phyloP scores from a whole-genome alignment of 371 early-diverging fungal species.

The Circinella umbellata region DNA sequence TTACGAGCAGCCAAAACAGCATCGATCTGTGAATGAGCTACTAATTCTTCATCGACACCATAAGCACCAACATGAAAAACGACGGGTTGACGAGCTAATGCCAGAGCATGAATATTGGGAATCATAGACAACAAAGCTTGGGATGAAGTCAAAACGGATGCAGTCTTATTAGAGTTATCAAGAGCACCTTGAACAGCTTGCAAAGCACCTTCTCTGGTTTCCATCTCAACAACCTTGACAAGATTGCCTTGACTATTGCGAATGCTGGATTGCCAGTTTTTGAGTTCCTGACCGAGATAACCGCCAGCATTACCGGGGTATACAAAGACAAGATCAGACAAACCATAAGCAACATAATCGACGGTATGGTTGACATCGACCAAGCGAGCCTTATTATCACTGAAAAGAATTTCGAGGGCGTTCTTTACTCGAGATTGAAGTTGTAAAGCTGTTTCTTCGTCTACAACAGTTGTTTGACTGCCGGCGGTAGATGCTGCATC shows the following conservation, averaged over 20 bases:
- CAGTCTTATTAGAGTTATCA: conserved; percentile 40
- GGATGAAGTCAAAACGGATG: conserved; percentile 73
- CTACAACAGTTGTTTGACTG: conserved; percentile 53
- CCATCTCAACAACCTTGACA: conserved; percentile 72
- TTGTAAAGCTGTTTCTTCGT: conserved; percentile 39
- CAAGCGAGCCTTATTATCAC: conserved; percentile 31
- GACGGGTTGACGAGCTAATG: conserved; percentile 61
- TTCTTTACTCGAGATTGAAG: conserved; percentile 41
- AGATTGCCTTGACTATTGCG: conserved; percentile 67
- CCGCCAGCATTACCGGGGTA: conserved; percentile 64
- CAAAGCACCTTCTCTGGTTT: conserved; percentile 83
- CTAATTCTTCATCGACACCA: conserved; percentile 62
- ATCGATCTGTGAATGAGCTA: conserved; percentile 61
- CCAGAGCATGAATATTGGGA: conserved; percentile 78
- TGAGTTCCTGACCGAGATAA: conserved; percentile 66
- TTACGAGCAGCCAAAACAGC: conserved; percentile 72
- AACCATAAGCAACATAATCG: conserved; percentile 75
- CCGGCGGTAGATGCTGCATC: conserved; percentile 44
- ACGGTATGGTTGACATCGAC: conserved; percentile 73
- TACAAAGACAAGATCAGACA: conserved; percentile 81
- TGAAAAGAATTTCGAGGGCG: conserved; percentile 33
- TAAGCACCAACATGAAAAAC: conserved; percentile 86
- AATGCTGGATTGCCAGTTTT: conserved; percentile 58
- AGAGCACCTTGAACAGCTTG: conserved; percentile 83
- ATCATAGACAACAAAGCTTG: conserved; percentile 82